These are phyloP conservation scores for Berkeleyomyces basicola DNA, from an alignment of 2,329 filamentous ascomycete species.

Conservation along the genomic window DNA sequence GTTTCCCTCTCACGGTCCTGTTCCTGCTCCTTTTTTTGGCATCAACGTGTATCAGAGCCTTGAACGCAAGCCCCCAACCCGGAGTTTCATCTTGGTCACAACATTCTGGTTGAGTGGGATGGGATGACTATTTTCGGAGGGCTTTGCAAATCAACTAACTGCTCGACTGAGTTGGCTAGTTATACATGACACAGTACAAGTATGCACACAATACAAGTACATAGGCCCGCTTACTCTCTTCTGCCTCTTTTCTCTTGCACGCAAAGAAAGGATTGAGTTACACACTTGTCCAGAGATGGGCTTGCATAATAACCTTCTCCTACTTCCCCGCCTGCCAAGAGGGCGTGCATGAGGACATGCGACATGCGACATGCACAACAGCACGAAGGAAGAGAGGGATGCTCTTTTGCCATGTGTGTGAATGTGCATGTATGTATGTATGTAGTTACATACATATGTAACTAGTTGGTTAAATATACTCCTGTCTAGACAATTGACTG, in stretches of 20 bases:
- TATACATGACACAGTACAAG: not conserved
- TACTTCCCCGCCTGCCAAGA: not conserved
- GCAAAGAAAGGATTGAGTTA: not conserved
- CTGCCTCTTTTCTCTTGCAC: too few species aligned
- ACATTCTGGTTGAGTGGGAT: not conserved
- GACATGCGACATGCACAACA: not conserved
- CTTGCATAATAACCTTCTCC: not conserved
- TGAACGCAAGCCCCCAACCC: not conserved
- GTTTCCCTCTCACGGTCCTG: not conserved
- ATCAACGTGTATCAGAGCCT: not conserved
- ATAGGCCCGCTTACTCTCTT: too few species aligned
- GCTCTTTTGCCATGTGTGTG: too few species aligned
- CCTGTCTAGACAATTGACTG: not conserved
- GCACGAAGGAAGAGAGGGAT: not conserved
- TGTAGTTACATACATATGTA: not conserved
- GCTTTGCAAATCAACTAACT: not conserved
- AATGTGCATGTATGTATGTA: too few species aligned
- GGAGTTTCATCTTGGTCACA: conserved; percentile 1
- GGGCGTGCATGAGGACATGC: not conserved
- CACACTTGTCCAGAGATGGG: not conserved
- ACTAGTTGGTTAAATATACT: too few species aligned
- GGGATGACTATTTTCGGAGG: not conserved
- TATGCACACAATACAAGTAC: not conserved
- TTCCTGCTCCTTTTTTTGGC: not conserved
- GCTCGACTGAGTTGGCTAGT: not conserved